Base-by-base conservation (phyloP, 495 filamentous ascomycete genomes). In the Oleoguttula mirabilis region DNA sequence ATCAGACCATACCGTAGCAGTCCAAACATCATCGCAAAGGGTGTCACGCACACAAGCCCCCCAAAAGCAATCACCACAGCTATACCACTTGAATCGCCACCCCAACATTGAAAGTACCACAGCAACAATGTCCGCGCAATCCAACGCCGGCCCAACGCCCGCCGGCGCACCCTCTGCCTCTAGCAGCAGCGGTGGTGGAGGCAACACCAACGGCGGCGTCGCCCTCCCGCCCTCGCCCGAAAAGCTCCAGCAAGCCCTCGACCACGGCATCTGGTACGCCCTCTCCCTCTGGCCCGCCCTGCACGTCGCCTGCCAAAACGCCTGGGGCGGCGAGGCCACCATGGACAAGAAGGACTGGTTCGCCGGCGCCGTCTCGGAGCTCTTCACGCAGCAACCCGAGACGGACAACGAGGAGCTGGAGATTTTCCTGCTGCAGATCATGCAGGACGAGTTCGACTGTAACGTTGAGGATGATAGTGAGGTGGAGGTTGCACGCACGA, bases 261-360 rank as follows among this genome's bases (percentile, higher is more conserved):
- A 67, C 40, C 76, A 86, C 52, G 82, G 73, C 48, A 77, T 93
- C 47, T 81, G 84, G 40, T 75, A 88, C 47, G 62, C 76, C 16
- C 72, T 94, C 33, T 71, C 84, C 71, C 68, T 74, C 57, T 98
- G 92, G 90, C 76, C 79, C 3, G 79, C 82, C 4, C 79, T 98
- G 30, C 80, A 76, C 22, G 77, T 93, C 41, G 88, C 90, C 36
- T 81, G 94, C n/a, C 71, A 77, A 39, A 82, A 81, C 54, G 67
- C 76, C 57, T 94, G 85, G 81, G 90, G 90, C 57, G 90, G 90
- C 0, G 72, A 82, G n/a, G 79, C 84, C 43, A 80, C 76, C 21
- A 54, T 64, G 36, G 85, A 88, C 62, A 96, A 96, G 65, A 81
- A 87, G 43, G 90, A 90, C 70, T 95, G 88, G 88, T 83, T 98